Base-by-base conservation (phyloP, 1,139 yeast genomes). In the Hemisphaericaspora xylofermentans region DNA sequence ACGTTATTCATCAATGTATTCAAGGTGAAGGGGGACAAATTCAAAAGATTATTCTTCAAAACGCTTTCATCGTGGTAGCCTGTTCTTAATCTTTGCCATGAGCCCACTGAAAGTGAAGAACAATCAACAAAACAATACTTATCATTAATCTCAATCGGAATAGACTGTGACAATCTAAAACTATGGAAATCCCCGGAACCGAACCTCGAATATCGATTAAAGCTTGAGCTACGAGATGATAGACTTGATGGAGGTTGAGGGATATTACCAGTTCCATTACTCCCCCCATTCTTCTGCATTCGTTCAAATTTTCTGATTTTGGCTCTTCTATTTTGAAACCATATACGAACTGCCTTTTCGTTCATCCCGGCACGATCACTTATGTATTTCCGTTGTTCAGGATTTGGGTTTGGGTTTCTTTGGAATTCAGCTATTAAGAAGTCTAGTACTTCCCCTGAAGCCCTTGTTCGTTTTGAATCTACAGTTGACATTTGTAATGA, bases 241-340 rank as follows among this genome's bases (percentile, higher is more conserved):
- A 35, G 22, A 17, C 33, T 17, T 2, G 39, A 30, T 8, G 38
- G 41, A 19, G 42, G 42, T 54, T 46, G 25, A 28, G 31, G 36
- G 38, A 36, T 32, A 18, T 6, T 25, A 19, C 25, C 16, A 18
- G 5, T 25, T 15, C 25, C 16, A 27, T 15, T 6, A n/a, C 19
- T 15, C 8, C 22, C 24, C 15, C 32, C 32, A 19, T 33, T 36
- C 32, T 39, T 41, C 36, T 35, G 43, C 58, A 74, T 58, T 41
- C 82, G 66, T 50, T 78, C 83, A 49, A 73, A 57, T 54, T 78
- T 82, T 56, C 91, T 74, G 38, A 80, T 74, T 57, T 88, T 88
- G 15, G 96, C 96, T 46, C 97, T 67, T 52, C 94, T 71, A 58
- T 91, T 91, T 60, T 91, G 98, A 58, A 91, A 91, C 98, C 98